phyloP scores from a whole-genome alignment of 768 basidiomycete species.

The Tylopilus rubrobrunneus region DNA sequence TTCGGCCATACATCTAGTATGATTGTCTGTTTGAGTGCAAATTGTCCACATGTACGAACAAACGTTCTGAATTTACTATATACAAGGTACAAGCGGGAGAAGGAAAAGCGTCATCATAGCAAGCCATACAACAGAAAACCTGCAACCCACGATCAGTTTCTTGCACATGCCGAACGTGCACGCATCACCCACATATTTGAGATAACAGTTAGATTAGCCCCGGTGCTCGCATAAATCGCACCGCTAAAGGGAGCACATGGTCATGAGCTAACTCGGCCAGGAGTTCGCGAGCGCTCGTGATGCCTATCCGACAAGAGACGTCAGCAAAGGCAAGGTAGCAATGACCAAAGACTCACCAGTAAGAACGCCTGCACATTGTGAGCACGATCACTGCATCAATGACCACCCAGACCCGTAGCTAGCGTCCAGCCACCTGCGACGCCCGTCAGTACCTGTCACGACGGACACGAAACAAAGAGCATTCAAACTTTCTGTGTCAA shows the following conservation, averaged over 20 bases:
- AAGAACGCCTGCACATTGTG: slow-evolving; percentile 66
- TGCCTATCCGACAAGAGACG: slow-evolving; percentile 35
- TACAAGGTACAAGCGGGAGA: slow-evolving; percentile 51
- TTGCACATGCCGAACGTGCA: not conserved
- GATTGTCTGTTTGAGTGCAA: no score
- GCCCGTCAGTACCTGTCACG: not conserved
- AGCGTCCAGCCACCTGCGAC: slow-evolving; percentile 51
- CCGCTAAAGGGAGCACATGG: slow-evolving; percentile 59
- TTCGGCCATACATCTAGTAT: no score
- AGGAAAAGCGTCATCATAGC: slow-evolving; percentile 64
- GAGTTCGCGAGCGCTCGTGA: slow-evolving; percentile 56
- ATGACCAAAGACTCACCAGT: slow-evolving; percentile 42
- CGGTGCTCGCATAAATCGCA: slow-evolving; percentile 55
- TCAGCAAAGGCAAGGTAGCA: not conserved
- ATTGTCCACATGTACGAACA: no score
- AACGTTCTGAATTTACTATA: no score
- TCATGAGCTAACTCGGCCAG: slow-evolving; percentile 56
- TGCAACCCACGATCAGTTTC: slow-evolving; percentile 17
- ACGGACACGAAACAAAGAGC: not conserved
- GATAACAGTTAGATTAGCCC: slow-evolving; percentile 47
- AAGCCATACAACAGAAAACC: slow-evolving; percentile 68
- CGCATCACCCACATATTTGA: slow-evolving; percentile 51
- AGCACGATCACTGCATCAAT: slow-evolving; percentile 70
- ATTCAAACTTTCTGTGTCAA: slow-evolving; percentile 50
- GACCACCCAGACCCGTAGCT: slow-evolving; percentile 60